Percentiles rank a stretch among this genome's conserved stretches.
Evolutionary conservation across 2,329 filamentous ascomycete species (phyloP).

Genomic region (Incumbomyces delicatus): DNA sequence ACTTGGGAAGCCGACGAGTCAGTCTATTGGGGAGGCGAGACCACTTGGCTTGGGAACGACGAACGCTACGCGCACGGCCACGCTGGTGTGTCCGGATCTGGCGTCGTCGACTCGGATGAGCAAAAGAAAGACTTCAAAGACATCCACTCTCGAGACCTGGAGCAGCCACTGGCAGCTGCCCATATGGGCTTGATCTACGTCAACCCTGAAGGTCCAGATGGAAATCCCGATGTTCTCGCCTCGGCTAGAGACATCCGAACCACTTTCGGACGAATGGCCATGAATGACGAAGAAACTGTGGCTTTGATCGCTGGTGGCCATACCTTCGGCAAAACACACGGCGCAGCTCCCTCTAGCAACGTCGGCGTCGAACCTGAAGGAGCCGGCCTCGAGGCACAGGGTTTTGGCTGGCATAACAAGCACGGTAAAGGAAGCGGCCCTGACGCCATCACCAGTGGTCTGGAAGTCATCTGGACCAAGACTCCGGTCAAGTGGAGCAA

Average conservation of each 20-base stretch:
- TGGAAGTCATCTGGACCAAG: slow-evolving; percentile 72
- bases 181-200: slow-evolving; percentile 76
- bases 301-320: slow-evolving; percentile 71
- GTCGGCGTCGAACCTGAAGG: slow-evolving; percentile 59
- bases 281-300: slow-evolving; percentile 75
- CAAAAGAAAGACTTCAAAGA: slow-evolving; percentile 37
- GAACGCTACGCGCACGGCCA: slow-evolving; percentile 53
- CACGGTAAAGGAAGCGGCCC: slow-evolving; percentile 58
- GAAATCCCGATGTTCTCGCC: slow-evolving; percentile 58
- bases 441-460: slow-evolving; percentile 63
- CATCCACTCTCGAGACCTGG: slow-evolving; percentile 53
- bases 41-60: slow-evolving; percentile 65
- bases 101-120: slow-evolving; percentile 34
- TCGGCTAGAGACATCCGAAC: slow-evolving; percentile 62
- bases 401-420: slow-evolving; percentile 62
- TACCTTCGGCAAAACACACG: slow-evolving; percentile 72
- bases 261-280: slow-evolving; percentile 70
- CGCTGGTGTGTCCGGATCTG: slow-evolving; percentile 35
- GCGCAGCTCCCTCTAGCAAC: slow-evolving; percentile 54
- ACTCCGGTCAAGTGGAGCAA: slow-evolving; percentile 69
- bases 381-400: slow-evolving; percentile 55
- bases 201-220: slow-evolving; percentile 69
- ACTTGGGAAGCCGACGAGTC: slow-evolving; percentile 68
- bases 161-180: slow-evolving; percentile 56
- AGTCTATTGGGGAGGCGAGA: slow-evolving; percentile 68